Base-by-base conservation (phyloP, 2,329 filamentous ascomycete species). In the Leptoxyphium fumago region DNA sequence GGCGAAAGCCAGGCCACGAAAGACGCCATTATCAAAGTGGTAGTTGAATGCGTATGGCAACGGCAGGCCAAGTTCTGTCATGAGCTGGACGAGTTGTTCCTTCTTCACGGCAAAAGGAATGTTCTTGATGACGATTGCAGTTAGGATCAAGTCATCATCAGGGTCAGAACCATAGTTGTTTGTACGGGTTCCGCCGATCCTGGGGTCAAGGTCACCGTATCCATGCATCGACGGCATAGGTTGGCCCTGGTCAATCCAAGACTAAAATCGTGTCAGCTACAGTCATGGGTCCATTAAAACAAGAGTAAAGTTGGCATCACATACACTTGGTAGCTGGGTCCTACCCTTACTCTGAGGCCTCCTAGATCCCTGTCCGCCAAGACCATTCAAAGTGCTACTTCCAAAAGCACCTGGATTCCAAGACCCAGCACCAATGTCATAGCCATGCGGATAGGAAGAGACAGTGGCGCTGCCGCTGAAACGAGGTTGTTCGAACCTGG, bases 1-100 rank as follows among this genome's bases (percentile, higher is more conserved):
- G 60, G 91, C 91, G 68, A 98, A 98, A 2, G 91, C 91, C 42
- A 98, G 71, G 6, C 91, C 91, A 46, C 91, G 75, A 69, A 98
- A 98, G 26, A 98, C 88, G 26, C 91, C 91, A 56, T 94, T 93
- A 61, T 98, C 91, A 60, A 98, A 98, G 64, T 98, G 91, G 59
- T 98, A 96, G 71, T 98, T 98, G 73, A 98, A 98, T 10, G 91
- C 91, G 60, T 98, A 98, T 0, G 91, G 91, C 53, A 96, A 77
- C 1, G 91, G 91, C 34, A 98, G 75, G 52, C 86, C 83, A 74
- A 96, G 77, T 15, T 94, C 85, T 8, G 88, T 84, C 91, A 98
- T 98, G 53, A 95, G 74, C 49, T 81, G 78, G 29, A 94, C 85
- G 34, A 98, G 73, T 56, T 89, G 86, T 65, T 98, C 91, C 67